Evolutionary conservation across 495 filamentous ascomycete genomes (phyloP).

Genomic region (Umbilicaria muhlenbergii): DNA sequence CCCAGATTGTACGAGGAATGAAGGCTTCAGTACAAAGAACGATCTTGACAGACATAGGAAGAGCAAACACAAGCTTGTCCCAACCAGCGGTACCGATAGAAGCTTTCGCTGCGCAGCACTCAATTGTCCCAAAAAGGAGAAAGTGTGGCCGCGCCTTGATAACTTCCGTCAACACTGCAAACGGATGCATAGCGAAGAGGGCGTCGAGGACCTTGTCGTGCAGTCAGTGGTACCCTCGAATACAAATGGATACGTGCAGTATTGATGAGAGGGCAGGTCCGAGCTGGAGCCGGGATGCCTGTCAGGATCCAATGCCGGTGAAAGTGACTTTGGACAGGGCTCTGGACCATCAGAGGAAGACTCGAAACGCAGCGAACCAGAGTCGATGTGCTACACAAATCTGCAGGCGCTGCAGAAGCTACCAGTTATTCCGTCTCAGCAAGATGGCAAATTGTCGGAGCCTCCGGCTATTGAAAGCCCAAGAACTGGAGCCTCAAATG

Average conservation of each 20-base stretch:
- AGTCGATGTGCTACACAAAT: too few relatives aligned
- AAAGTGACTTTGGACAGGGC: too few relatives aligned
- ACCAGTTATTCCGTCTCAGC: too few relatives aligned
- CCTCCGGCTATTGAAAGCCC: too few relatives aligned
- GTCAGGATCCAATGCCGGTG: not conserved
- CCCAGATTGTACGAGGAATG: constrained; percentile 37
- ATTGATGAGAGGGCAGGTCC: constrained; percentile 12
- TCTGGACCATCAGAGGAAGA: too few relatives aligned
- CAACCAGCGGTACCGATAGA: constrained; percentile 34
- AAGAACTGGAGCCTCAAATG: too few relatives aligned
- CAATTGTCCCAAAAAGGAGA: constrained; percentile 48
- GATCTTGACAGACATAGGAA: constrained; percentile 62
- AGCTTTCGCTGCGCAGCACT: constrained; percentile 52
- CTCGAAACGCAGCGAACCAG: too few relatives aligned
- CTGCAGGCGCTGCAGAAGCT: too few relatives aligned
- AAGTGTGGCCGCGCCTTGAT: constrained; percentile 76
- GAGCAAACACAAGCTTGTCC: constrained; percentile 46
- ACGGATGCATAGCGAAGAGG: constrained; percentile 53
- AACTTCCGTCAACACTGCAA: constrained; percentile 82
- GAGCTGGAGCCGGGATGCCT: constrained; percentile 4
- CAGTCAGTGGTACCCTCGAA: constrained; percentile 27
- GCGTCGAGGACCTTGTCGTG: constrained; percentile 34
- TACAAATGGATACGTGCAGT: constrained; percentile 1
- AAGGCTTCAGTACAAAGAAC: constrained; percentile 72
- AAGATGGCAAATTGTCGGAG: too few relatives aligned